Base-by-base conservation (phyloP, 257 asterid species). In the Nicotiana otophora region DNA sequence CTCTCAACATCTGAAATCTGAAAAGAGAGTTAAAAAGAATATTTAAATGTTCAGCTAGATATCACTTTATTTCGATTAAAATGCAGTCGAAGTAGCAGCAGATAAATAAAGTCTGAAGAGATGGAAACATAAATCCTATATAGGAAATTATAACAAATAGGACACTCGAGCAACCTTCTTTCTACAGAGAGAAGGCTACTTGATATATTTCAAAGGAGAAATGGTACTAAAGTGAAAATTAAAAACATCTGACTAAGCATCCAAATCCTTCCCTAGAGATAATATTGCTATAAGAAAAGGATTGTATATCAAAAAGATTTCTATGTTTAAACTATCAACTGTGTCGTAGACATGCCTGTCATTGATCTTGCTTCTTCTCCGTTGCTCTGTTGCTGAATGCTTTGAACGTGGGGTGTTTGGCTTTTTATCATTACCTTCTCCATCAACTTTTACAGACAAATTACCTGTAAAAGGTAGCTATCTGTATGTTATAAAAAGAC, bases 321-420 rank as follows among this genome's bases (percentile, higher is more conserved):
- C 23, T 48, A 51, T 51, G 15, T 15, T 75, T 26, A 51, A 53
- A 64, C 64, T 75, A 75, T 48, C 42, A 75, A 75, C 26, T 72
- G 8, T 51, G 17, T 51, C 17, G 28, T 51, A 76, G 77, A 81
- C 92, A 80, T 92, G 90, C 99, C 99, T 93, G 92, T 96, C 98
- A 86, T 96, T 96, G 82, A 96, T 96, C 88, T 96, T 96, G 93
- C 99, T 89, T 88, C 99, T 91, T 87, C 99, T 89, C 26, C 99
- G 98, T 77, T 96, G 98, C 89, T 96, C 99, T 30, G 99, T 96
- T 83, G 98, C 99, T 1, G 99, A 96, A 91, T 96, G 99, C 82
- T 94, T 96, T 10, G 99, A 96, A 54, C 99, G 98, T 2, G 98
- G 95, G 57, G 98, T 96, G 85, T 84, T 94, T 53, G 99, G 97